phyloP scores from a whole-genome alignment of 2,329 filamentous ascomycete genomes.

The Epichloe brachyelytri region DNA sequence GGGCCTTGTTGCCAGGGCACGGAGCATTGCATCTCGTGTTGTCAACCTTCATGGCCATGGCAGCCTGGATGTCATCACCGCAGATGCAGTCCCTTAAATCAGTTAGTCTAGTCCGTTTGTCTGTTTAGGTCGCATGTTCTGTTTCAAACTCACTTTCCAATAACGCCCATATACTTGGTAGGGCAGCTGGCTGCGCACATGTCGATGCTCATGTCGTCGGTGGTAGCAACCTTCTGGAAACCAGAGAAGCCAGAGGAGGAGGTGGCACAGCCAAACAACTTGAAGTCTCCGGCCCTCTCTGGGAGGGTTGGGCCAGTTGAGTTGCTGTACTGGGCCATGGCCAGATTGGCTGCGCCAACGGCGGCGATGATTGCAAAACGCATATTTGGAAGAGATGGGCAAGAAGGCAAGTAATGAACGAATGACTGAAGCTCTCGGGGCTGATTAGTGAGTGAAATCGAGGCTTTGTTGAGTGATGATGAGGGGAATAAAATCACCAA shows the following conservation, averaged over 20 bases:
- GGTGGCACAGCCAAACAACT: conserved; percentile 15
- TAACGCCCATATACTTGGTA: conserved; percentile 14
- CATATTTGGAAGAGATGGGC: conserved; percentile 13
- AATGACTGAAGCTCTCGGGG: conserved; percentile 14
- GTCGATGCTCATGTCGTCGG: conserved; percentile 13
- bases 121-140: not conserved
- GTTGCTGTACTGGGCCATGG: conserved; percentile 12
- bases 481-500: conserved; percentile 6
- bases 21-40: conserved; percentile 12
- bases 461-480: conserved; percentile 14
- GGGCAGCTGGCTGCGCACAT: conserved; percentile 14
- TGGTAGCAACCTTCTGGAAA: conserved; percentile 10
- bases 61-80: conserved; percentile 9
- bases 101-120: not conserved
- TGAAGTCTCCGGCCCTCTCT: conserved; percentile 9
- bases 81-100: conserved; percentile 19
- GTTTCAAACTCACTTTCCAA: conserved; percentile 11
- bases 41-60: conserved; percentile 4
- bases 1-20: conserved; percentile 15
- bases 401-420: conserved; percentile 12
- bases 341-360: conserved; percentile 19
- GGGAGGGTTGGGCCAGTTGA: conserved; percentile 10
- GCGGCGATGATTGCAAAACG: conserved; percentile 17
- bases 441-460: conserved; percentile 17
- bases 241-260: conserved; percentile 12